A percentile compares a stretch with the other conserved stretches of the same genome.
Evolutionary conservation across 257 asterid species (phyloP).

Genomic region (Solanum pennellii): DNA sequence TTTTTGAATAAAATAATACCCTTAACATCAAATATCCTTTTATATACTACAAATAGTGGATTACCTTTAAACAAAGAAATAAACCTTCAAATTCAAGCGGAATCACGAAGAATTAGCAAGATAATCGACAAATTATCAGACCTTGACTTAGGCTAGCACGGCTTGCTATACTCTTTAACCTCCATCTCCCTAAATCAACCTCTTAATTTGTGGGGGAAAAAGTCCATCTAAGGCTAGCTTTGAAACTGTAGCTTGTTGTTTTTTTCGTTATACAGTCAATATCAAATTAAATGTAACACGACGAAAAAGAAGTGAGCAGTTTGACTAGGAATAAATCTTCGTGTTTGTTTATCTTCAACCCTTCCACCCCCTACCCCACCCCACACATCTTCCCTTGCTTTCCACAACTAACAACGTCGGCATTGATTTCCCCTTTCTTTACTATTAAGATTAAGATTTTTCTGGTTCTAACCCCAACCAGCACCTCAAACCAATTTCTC

Average conservation of each 20-base stretch:
- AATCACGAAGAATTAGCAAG: neutral
- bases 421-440: neutral
- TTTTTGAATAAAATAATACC: neutral
- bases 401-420: neutral
- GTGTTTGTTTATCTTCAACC: neutral
- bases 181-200: neutral
- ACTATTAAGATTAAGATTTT: neutral
- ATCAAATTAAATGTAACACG: slow-evolving; percentile 3
- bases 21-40: neutral
- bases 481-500: neutral
- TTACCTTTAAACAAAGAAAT: neutral
- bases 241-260: neutral
- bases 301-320: neutral
- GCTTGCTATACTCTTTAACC: neutral
- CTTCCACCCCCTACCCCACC: neutral
- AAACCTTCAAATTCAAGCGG: neutral
- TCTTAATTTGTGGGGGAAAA: neutral
- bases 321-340: neutral
- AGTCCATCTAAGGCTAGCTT: neutral
- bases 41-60: neutral
- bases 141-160: neutral
- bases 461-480: neutral
- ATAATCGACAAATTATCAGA: neutral
- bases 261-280: slow-evolving; percentile 3
- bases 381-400: neutral